Conservation (phyloP, 2,329 filamentous ascomycete genomes). For the Fusarium papillatum region DNA sequence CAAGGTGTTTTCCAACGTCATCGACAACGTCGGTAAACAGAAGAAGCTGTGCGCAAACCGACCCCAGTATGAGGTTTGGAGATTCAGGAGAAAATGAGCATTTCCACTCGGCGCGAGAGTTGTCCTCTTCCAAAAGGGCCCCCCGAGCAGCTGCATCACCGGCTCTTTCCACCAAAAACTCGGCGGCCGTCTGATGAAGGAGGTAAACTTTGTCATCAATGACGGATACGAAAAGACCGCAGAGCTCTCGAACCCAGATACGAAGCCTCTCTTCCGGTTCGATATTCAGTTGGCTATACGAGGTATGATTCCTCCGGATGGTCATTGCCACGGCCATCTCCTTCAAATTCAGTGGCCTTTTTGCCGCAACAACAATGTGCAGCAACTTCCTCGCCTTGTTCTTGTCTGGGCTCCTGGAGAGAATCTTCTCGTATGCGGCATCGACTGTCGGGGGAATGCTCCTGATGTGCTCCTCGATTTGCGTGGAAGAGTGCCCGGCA, state of each 20-base stretch:
- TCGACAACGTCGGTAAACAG: background rate
- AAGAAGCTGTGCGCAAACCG: background rate
- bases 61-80: background rate
- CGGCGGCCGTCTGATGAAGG: constrained; percentile 49
- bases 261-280: constrained; percentile 37
- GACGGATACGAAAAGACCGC: constrained; percentile 47
- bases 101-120: background rate
- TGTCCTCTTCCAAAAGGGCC: too few relatives aligned
- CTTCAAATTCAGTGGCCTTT: constrained; percentile 40
- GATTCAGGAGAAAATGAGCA: background rate
- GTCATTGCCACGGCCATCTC: constrained; percentile 48
- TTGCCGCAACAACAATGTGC: constrained; percentile 44
- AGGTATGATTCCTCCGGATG: constrained; percentile 20
- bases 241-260: constrained; percentile 35
- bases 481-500: background rate
- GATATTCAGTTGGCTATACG: constrained; percentile 37
- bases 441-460: constrained; percentile 47
- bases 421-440: constrained; percentile 47
- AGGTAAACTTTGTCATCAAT: constrained; percentile 46
- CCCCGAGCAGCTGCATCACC: background rate
- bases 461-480: constrained; percentile 25
- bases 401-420: constrained; percentile 32
- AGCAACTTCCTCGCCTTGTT: constrained; percentile 32
- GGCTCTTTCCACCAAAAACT: constrained; percentile 41
- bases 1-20: background rate